phyloP scores from a whole-genome alignment of 139 green algal genomes.

The Pseudopediastrum boryanum region DNA sequence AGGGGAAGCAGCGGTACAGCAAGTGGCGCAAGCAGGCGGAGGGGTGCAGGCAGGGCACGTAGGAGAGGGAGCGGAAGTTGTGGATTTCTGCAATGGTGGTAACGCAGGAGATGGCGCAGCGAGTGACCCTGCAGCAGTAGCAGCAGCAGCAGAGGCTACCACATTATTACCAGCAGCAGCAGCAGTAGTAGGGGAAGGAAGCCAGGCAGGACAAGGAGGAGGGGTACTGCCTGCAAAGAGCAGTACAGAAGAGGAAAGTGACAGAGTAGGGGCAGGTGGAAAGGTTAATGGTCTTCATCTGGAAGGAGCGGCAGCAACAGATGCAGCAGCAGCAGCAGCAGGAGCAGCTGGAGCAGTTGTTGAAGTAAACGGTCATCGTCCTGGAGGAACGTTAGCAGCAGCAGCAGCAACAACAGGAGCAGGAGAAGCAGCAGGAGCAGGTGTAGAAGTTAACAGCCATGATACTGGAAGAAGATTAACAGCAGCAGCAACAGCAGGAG shows the following conservation, averaged over 20 bases:
- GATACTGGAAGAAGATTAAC: background rate
- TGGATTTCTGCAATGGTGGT: background rate
- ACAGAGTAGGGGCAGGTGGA: too few relatives aligned
- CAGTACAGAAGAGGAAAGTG: too few relatives aligned
- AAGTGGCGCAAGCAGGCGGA: too few relatives aligned
- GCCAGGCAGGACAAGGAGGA: too few relatives aligned
- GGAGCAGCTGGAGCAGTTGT: background rate
- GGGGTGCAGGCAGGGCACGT: too few relatives aligned
- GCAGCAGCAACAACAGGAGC: background rate
- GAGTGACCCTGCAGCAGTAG: background rate
- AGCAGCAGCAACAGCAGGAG: background rate
- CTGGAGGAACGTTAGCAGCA: background rate
- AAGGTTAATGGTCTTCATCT: too few relatives aligned
- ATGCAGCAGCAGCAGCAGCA: background rate
- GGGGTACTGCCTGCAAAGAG: too few relatives aligned
- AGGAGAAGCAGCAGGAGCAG: conserved; percentile 12
- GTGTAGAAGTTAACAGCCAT: background rate
- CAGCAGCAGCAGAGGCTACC: background rate
- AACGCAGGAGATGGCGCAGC: background rate
- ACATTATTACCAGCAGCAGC: background rate
- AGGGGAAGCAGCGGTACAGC: too few relatives aligned
- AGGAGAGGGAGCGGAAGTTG: too few relatives aligned
- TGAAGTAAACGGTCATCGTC: background rate
- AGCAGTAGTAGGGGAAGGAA: too few relatives aligned
- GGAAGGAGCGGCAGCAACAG: too few relatives aligned